Evolutionary conservation across 768 basidiomycete species (phyloP).

Genomic region (Amanita thiersii): DNA sequence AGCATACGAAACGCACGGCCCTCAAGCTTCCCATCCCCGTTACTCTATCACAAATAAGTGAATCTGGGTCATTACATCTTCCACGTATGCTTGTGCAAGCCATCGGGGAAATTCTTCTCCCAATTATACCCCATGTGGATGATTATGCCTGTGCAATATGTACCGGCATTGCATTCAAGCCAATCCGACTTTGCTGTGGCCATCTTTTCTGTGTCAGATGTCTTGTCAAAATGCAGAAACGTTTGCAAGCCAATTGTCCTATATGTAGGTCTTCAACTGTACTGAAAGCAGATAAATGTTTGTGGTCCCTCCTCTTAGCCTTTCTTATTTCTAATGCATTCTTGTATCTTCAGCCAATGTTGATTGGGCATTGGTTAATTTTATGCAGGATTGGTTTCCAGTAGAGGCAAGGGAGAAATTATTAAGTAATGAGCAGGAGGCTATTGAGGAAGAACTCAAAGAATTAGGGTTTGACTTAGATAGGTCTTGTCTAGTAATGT

Average conservation of each 20-base stretch:
- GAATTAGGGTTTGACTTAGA: conserved; percentile 55
- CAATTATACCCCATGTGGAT: conserved; percentile 70
- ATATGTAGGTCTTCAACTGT: conserved; percentile 79
- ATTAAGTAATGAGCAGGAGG: conserved; percentile 69
- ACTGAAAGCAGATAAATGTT: conserved; percentile 66
- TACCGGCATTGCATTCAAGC: conserved; percentile 87
- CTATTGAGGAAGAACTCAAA: conserved; percentile 55
- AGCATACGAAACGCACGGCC: conserved; percentile 85
- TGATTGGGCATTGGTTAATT: conserved; percentile 72
- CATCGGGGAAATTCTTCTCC: conserved; percentile 73
- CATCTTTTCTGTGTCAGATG: conserved; percentile 78
- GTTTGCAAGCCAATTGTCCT: conserved; percentile 69
- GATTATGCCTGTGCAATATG: conserved; percentile 89
- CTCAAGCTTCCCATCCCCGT: conserved; percentile 36
- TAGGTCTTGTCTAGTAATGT: conserved; percentile 31
- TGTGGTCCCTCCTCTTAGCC: conserved; percentile 21
- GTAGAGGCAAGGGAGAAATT: conserved; percentile 69
- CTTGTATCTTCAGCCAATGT: conserved; percentile 48
- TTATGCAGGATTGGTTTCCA: conserved; percentile 93
- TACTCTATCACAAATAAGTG: conserved; percentile 18
- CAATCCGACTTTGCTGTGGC: conserved; percentile 72
- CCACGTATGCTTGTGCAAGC: conserved; percentile 61
- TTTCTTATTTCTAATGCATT: not conserved
- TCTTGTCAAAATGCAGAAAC: conserved; percentile 87
- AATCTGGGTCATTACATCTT: no score